These are phyloP conservation scores for Acanthamoeba royreba DNA, from an alignment of 208 protist genomes.

Conservation along the genomic window DNA sequence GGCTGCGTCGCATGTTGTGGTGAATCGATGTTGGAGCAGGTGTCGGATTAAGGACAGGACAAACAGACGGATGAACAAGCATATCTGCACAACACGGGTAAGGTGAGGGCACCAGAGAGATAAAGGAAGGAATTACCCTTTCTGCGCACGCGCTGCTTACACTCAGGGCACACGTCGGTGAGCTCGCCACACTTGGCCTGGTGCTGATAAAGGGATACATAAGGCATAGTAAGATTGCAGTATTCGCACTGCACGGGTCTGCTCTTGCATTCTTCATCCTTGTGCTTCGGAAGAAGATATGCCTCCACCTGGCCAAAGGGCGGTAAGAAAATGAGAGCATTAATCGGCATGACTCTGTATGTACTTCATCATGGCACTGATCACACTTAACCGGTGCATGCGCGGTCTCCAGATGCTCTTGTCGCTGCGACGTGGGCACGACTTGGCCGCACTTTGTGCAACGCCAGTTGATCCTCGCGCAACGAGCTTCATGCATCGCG, in stretches of 20 bases:
- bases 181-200: constrained; percentile 30
- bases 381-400: not conserved
- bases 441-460: constrained; percentile 20
- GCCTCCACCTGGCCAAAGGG: not conserved
- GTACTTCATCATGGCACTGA: not conserved
- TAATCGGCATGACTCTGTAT: no score
- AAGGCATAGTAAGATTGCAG: constrained; percentile 37
- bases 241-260: constrained; percentile 13
- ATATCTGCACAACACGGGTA: not conserved
- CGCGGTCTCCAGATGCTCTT: not conserved
- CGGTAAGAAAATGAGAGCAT: no score
- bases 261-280: not conserved
- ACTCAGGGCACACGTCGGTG: constrained; percentile 7
- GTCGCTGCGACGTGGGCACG: not conserved
- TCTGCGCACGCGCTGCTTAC: constrained; percentile 9
- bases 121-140: constrained; percentile 15
- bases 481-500: not conserved
- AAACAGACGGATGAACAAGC: not conserved
- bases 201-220: not conserved
- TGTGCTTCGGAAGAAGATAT: not conserved
- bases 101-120: not conserved
- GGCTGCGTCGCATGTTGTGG: not conserved
- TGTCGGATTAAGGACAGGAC: not conserved
- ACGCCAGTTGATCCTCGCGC: constrained; percentile 18
- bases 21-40: no score